Percentiles rank a stretch among this genome's conserved stretches.
Evolutionary conservation across 2,329 filamentous ascomycete species (phyloP).

Genomic region (Kalmusia sp.): DNA sequence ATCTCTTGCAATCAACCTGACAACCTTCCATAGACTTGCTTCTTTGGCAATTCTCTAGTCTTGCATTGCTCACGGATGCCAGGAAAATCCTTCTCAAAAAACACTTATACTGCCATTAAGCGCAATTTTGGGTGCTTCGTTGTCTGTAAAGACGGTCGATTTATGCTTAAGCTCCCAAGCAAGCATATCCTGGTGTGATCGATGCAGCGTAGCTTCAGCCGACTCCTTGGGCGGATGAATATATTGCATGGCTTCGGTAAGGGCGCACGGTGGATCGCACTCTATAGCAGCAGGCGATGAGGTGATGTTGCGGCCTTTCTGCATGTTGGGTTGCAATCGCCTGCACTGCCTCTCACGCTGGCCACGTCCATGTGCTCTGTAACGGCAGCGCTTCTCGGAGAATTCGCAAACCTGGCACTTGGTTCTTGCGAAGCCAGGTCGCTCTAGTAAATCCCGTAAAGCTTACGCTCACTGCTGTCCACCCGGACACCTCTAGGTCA

Average conservation of each 20-base stretch:
- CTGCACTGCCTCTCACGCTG: slow-evolving; percentile 2
- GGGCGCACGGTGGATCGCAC: neutral
- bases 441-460: neutral
- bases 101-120: neutral
- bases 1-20: too few species aligned
- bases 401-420: slow-evolving; percentile 17
- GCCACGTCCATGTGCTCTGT: slow-evolving; percentile 6
- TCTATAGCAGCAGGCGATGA: neutral
- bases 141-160: neutral
- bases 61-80: neutral
- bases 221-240: neutral
- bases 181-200: slow-evolving; percentile 1
- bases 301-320: slow-evolving; percentile 1
- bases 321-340: slow-evolving; percentile 1
- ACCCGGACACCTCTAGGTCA: neutral
- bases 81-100: neutral
- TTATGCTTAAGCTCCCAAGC: neutral
- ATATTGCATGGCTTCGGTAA: slow-evolving; percentile 4
- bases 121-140: neutral
- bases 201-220: slow-evolving; percentile 5
- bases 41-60: neutral
- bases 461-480: neutral
- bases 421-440: slow-evolving; percentile 8
- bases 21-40: too few species aligned
- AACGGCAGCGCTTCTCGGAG: slow-evolving; percentile 15